phyloP scores from a whole-genome alignment of 495 filamentous ascomycete genomes.

The Aspergillus campestris region DNA sequence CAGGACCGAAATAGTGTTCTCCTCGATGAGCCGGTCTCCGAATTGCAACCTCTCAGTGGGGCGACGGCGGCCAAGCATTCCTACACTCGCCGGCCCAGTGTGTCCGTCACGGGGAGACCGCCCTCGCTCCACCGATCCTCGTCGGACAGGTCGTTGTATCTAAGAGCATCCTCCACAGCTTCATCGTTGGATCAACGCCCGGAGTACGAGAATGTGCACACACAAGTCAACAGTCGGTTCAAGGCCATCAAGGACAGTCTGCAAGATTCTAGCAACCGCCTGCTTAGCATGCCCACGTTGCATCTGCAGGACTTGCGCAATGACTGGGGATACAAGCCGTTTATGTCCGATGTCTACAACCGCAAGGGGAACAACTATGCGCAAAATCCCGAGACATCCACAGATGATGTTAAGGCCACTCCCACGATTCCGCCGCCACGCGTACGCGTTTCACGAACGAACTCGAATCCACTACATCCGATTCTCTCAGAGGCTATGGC shows the following conservation, averaged over 20 bases:
- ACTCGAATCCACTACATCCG: conserved; percentile 34
- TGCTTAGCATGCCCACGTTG: conserved; percentile 52
- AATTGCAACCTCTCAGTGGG: conserved; percentile 23
- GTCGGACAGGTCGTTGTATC: conserved; percentile 68
- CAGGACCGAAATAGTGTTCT: neutral
- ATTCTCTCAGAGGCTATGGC: conserved; percentile 58
- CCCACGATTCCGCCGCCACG: conserved; percentile 7
- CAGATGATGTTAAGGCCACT: neutral
- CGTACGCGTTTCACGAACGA: conserved; percentile 17
- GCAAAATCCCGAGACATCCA: neutral
- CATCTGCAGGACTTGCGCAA: conserved; percentile 43
- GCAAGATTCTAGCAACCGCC: conserved; percentile 67
- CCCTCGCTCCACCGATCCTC: conserved; percentile 49
- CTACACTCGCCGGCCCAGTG: conserved; percentile 20
- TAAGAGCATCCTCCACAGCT: conserved; percentile 56
- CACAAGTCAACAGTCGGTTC: conserved; percentile 73
- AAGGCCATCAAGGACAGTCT: conserved; percentile 89
- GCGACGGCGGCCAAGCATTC: conserved; percentile 29
- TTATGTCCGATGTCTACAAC: conserved; percentile 15
- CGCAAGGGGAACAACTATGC: conserved; percentile 11
- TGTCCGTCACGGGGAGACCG: conserved; percentile 14
- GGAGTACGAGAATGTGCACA: conserved; percentile 69
- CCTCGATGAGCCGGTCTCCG: conserved; percentile 16
- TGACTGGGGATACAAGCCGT: conserved; percentile 29
- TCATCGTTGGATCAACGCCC: conserved; percentile 82